Evolutionary conservation across 2,329 filamentous ascomycete genomes (phyloP).

Genomic region (Sporothrix pallida): DNA sequence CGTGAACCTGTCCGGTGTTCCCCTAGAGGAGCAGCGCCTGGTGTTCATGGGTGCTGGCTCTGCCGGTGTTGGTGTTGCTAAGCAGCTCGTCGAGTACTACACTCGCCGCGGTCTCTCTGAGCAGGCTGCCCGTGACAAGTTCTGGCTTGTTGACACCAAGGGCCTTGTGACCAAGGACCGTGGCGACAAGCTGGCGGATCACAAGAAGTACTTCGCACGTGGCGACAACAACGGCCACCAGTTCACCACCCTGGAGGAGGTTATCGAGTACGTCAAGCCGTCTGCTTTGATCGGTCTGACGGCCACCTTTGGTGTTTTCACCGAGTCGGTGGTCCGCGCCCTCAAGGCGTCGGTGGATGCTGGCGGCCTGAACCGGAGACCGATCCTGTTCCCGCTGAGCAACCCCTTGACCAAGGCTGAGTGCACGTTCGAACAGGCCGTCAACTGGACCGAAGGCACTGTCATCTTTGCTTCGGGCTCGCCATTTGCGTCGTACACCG

Average conservation of each 20-base stretch:
- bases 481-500: conserved; percentile 77
- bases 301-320: conserved; percentile 94
- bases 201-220: conserved; percentile 76
- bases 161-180: conserved; percentile 92
- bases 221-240: conserved; percentile 69
- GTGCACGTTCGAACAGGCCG: conserved; percentile 93
- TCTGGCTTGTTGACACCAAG: conserved; percentile 97
- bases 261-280: conserved; percentile 93
- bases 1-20: conserved; percentile 84
- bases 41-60: conserved; percentile 97
- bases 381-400: conserved; percentile 94
- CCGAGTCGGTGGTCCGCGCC: conserved; percentile 78
- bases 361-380: conserved; percentile 72
- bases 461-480: conserved; percentile 95
- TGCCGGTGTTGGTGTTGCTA: conserved; percentile 94
- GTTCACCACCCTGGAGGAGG: conserved; percentile 82
- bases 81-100: conserved; percentile 97
- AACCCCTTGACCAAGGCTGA: conserved; percentile 97
- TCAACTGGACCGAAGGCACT: conserved; percentile 87
- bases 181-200: conserved; percentile 90
- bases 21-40: conserved; percentile 86
- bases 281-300: conserved; percentile 94
- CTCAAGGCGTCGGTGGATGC: conserved; percentile 68
- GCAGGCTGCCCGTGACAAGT: conserved; percentile 84
- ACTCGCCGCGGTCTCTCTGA: conserved; percentile 89